These are phyloP conservation scores for Ormosia emarginata DNA, from an alignment of 306 rosid species.

Conservation along the genomic window DNA sequence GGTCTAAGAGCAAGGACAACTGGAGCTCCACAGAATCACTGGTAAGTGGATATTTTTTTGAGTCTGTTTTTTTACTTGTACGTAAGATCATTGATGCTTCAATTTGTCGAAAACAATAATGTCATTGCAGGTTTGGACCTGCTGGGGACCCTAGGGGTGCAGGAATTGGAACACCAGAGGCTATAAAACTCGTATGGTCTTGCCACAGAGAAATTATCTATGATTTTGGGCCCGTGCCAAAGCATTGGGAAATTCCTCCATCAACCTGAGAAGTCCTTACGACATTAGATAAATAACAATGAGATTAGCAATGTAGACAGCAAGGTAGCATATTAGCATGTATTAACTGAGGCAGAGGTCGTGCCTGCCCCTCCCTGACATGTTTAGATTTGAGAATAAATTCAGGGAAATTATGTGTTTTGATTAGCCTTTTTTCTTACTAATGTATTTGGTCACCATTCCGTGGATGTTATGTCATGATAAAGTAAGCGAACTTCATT, in stretches of 20 bases:
- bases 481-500: neutral
- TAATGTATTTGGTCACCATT: neutral
- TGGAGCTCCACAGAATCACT: conserved; percentile 96
- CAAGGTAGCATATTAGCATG: conserved; percentile 3
- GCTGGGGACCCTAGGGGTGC: conserved; percentile 98
- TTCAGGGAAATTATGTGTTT: neutral
- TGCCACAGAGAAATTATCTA: conserved; percentile 93
- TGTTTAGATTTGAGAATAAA: conserved; percentile 19
- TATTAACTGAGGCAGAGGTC: neutral
- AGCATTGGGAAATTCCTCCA: conserved; percentile 69
- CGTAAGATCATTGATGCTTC: neutral
- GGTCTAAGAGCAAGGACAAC: conserved; percentile 95
- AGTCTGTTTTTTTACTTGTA: neutral
- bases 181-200: conserved; percentile 97
- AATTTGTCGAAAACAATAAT: conserved; percentile 17
- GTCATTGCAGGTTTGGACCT: conserved; percentile 82
- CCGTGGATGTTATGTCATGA: neutral
- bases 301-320: neutral
- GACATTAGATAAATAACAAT: neutral
- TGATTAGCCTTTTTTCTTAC: neutral
- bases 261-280: conserved; percentile 45
- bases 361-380: neutral
- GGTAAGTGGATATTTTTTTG: conserved; percentile 40
- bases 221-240: conserved; percentile 71
- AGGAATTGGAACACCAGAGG: conserved; percentile 98